phyloP scores from a whole-genome alignment of 1,139 yeast species.

The Geotrichum aggregatum region DNA sequence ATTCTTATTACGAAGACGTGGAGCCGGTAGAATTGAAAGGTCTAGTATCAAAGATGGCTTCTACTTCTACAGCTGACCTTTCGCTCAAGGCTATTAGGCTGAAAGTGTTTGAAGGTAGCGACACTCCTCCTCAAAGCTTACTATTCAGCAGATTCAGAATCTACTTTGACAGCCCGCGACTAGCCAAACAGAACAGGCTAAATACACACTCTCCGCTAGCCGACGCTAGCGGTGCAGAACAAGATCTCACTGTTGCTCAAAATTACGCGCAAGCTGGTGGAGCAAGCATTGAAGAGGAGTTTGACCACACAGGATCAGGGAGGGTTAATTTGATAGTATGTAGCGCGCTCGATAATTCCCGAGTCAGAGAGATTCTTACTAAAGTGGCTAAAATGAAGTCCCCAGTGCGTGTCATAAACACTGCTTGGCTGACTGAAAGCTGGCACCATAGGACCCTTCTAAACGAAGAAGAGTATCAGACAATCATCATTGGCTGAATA shows the following conservation, averaged over 20 bases:
- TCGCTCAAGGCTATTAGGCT: conserved; percentile 7
- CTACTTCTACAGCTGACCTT: conserved; percentile 7
- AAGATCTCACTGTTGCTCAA: conserved; percentile 4
- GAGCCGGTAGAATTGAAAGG: conserved; percentile 4
- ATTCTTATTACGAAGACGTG: conserved; percentile 27
- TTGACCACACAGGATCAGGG: conserved; percentile 10
- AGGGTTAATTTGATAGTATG: conserved; percentile 11
- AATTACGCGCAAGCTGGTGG: conserved; percentile 16
- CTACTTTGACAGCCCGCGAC: conserved; percentile 11
- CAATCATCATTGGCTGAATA: background rate
- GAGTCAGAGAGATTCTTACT: conserved; percentile 17
- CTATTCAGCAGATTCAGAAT: conserved; percentile 4
- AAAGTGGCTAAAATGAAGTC: conserved; percentile 14
- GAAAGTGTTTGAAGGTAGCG: background rate
- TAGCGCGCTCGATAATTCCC: conserved; percentile 6
- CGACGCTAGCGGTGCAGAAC: conserved; percentile 12
- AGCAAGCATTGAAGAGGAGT: conserved; percentile 6
- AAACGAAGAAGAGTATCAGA: conserved; percentile 23
- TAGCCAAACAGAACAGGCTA: background rate
- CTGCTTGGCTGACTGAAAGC: conserved; percentile 31
- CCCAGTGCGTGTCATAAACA: conserved; percentile 27
- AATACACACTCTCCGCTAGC: background rate
- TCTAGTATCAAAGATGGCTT: conserved; percentile 14
- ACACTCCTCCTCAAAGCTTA: conserved; percentile 1
- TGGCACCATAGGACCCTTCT: conserved; percentile 30